A percentile compares a stretch with the other conserved stretches of the same genome.
Evolutionary conservation across 176 grass and related monocot genomes (phyloP).

Genomic region (Secale cereale): DNA sequence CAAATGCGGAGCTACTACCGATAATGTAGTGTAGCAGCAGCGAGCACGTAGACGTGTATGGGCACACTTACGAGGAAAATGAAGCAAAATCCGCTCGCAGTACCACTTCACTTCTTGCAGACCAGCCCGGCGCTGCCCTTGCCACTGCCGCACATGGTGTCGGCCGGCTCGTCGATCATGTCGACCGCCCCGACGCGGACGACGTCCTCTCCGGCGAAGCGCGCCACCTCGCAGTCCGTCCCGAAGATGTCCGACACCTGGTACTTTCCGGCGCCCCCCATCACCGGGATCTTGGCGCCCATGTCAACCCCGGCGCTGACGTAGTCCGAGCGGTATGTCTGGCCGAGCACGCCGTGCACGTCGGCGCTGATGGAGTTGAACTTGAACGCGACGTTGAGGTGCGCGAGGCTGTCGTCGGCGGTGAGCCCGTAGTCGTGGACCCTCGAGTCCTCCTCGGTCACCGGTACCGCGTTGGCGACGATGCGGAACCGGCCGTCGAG

Average conservation of each 20-base stretch:
- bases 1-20: neutral
- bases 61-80: neutral
- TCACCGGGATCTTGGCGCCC: constrained; percentile 45
- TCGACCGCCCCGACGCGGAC: neutral
- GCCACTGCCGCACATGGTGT: constrained; percentile 33
- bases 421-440: constrained; percentile 37
- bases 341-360: constrained; percentile 58
- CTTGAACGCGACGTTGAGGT: constrained; percentile 61
- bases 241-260: constrained; percentile 37
- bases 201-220: constrained; percentile 27
- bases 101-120: constrained; percentile 50
- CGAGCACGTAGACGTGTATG: constrained; percentile 1
- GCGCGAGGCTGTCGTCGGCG: constrained; percentile 45
- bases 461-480: constrained; percentile 39
- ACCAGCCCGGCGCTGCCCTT: constrained; percentile 41
- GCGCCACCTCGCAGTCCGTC: constrained; percentile 40
- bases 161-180: constrained; percentile 22
- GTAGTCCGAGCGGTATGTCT: constrained; percentile 43
- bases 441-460: constrained; percentile 54
- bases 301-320: constrained; percentile 37
- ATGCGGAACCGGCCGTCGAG: constrained; percentile 47
- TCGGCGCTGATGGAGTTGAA: constrained; percentile 43
- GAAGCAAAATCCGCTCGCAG: constrained; percentile 1
- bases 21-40: constrained; percentile 19
- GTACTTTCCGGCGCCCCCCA: constrained; percentile 37